Conservation (phyloP, 1,284 basidiomycete species). For the Austroboletus niveus region DNA sequence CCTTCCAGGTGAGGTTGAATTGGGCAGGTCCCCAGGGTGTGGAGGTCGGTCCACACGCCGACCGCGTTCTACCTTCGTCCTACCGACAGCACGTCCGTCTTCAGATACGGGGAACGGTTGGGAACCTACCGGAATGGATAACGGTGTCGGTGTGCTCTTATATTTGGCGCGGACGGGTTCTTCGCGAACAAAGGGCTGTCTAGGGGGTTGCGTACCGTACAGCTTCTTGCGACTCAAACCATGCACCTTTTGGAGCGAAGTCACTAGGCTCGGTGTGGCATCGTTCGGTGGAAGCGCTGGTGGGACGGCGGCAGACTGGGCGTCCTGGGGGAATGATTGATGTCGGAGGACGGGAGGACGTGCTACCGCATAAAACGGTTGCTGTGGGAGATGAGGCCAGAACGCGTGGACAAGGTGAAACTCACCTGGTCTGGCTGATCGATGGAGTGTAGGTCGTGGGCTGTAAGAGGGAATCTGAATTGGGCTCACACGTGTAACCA, state of each 20-base stretch:
- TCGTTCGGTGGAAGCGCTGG: constrained; percentile 7
- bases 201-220: constrained; percentile 48
- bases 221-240: constrained; percentile 63
- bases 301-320: constrained; percentile 8
- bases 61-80: constrained; percentile 26
- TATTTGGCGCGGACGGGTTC: constrained; percentile 37
- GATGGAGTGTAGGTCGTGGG: constrained; percentile 1
- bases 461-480: neutral
- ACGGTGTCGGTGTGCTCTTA: constrained; percentile 30
- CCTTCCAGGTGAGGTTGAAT: constrained; percentile 19
- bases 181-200: constrained; percentile 52
- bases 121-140: constrained; percentile 33
- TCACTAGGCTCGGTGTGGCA: constrained; percentile 44
- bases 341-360: constrained; percentile 29
- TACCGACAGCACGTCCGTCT: constrained; percentile 19
- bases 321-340: constrained; percentile 31
- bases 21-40: constrained; percentile 17
- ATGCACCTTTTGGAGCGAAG: constrained; percentile 55
- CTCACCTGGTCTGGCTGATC: constrained; percentile 18
- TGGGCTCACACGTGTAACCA: neutral
- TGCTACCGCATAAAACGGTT: constrained; percentile 13
- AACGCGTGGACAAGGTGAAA: neutral
- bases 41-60: constrained; percentile 21
- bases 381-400: constrained; percentile 17
- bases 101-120: constrained; percentile 25